Conservation (phyloP, 2,329 filamentous ascomycete species). For the Colletotrichum tropicicola region DNA sequence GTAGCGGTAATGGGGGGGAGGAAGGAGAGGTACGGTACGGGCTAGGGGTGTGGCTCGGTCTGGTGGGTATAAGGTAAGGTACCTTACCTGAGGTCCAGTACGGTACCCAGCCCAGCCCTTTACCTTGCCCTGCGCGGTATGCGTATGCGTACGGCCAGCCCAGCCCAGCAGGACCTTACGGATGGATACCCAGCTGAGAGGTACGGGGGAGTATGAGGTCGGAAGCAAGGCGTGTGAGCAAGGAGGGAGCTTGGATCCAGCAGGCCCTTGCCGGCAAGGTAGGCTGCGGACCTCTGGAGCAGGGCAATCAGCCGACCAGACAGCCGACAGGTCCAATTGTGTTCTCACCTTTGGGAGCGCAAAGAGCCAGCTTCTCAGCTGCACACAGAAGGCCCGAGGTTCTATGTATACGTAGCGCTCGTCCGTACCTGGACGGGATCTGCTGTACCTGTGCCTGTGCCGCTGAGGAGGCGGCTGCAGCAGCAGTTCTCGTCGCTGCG, state of each 20-base stretch:
- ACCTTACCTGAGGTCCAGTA: slow-evolving; percentile 12
- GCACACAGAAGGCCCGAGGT: too few relatives aligned
- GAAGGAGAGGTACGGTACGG: neutral
- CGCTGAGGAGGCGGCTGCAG: neutral
- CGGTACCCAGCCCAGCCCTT: slow-evolving; percentile 7
- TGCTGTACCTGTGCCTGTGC: slow-evolving; percentile 1
- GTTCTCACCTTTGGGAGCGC: neutral
- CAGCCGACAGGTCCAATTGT: neutral
- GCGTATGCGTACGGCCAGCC: neutral
- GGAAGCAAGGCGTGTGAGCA: slow-evolving; percentile 20
- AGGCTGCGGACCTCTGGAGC: slow-evolving; percentile 1
- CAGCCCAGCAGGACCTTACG: slow-evolving; percentile 10
- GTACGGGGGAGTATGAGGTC: neutral
- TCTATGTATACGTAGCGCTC: neutral
- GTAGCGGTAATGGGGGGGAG: slow-evolving; percentile 27
- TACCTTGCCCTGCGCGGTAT: neutral
- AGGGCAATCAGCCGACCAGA: slow-evolving; percentile 9
- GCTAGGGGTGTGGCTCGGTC: slow-evolving; percentile 30
- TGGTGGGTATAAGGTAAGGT: slow-evolving; percentile 24
- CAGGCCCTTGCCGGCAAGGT: slow-evolving; percentile 8
- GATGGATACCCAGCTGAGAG: slow-evolving; percentile 14
- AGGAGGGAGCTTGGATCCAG: slow-evolving; percentile 28
- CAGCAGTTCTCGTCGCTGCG: neutral
- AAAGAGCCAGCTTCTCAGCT: neutral
- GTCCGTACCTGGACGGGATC: neutral